Percentiles rank a stretch among this genome's conserved stretches.
Evolutionary conservation across 2,329 filamentous ascomycete species (phyloP).

Genomic region (Microsporum canis): DNA sequence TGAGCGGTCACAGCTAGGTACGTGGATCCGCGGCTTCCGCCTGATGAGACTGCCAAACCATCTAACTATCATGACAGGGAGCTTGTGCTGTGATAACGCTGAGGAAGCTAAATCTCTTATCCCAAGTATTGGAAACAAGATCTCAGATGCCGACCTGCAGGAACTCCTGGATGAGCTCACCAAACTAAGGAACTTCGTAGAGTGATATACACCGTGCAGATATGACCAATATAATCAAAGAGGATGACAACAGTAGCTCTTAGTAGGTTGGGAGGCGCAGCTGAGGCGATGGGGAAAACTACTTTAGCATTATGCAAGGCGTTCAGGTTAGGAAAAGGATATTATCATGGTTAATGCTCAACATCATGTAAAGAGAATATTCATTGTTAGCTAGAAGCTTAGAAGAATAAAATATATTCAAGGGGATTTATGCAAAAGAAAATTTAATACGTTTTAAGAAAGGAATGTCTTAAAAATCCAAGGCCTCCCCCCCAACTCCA

Average conservation of each 20-base stretch:
- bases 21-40: conserved; percentile 17
- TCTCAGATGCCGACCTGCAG: conserved; percentile 77
- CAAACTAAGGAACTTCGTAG: conserved; percentile 52
- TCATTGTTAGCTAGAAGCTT: background rate
- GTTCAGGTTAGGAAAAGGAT: conserved; percentile 1
- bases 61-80: conserved; percentile 45
- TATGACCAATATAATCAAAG: background rate
- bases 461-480: background rate
- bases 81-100: conserved; percentile 78
- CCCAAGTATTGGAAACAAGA: conserved; percentile 78
- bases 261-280: background rate
- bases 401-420: background rate
- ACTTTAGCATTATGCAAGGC: background rate
- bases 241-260: background rate
- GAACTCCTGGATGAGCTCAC: conserved; percentile 82
- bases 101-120: conserved; percentile 97
- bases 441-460: background rate
- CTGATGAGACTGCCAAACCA: background rate
- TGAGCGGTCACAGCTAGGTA: conserved; percentile 85
- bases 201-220: conserved; percentile 17
- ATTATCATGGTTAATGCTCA: background rate
- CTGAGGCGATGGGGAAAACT: background rate
- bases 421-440: background rate
- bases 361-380: background rate
- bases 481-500: background rate